Percentiles rank a stretch among this genome's conserved stretches.
phyloP scores from a whole-genome alignment of 2,329 filamentous ascomycete genomes.

The Clarireedia sp. region DNA sequence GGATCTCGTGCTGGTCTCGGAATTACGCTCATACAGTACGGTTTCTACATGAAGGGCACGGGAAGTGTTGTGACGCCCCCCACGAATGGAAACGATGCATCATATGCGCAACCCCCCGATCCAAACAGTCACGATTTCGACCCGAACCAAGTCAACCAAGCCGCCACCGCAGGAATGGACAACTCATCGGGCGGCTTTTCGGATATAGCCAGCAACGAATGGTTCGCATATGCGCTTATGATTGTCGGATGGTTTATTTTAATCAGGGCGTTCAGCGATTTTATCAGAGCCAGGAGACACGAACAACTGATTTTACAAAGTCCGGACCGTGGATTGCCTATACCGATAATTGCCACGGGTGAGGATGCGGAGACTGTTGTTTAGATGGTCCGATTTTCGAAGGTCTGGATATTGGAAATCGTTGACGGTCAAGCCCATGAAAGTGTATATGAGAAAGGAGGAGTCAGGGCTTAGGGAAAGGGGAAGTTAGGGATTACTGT shows the following conservation, averaged over 20 bases:
- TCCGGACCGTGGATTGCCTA: slow-evolving; percentile 76
- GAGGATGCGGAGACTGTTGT: slow-evolving; percentile 74
- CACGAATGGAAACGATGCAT: slow-evolving; percentile 38
- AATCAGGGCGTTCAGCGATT: slow-evolving; percentile 89
- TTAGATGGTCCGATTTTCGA: slow-evolving; percentile 32
- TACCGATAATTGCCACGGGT: slow-evolving; percentile 79
- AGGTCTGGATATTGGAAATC: background rate
- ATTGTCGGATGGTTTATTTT: slow-evolving; percentile 97
- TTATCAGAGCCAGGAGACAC: slow-evolving; percentile 76
- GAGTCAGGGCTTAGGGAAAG: background rate
- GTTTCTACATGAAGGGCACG: slow-evolving; percentile 82
- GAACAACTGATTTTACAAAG: slow-evolving; percentile 91
- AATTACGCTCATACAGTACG: slow-evolving; percentile 91
- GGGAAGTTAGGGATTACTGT: background rate
- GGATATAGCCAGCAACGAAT: slow-evolving; percentile 68
- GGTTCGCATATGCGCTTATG: slow-evolving; percentile 90
- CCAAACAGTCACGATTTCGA: slow-evolving; percentile 89
- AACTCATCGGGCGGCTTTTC: slow-evolving; percentile 37
- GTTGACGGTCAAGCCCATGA: background rate
- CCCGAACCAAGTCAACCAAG: slow-evolving; percentile 54
- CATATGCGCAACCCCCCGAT: slow-evolving; percentile 66
- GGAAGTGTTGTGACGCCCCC: slow-evolving; percentile 35
- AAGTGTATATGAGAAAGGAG: slow-evolving; percentile 5
- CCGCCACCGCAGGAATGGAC: slow-evolving; percentile 30
- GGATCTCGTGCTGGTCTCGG: slow-evolving; percentile 90